Evolutionary conservation across 2,329 filamentous ascomycete genomes (phyloP).

Genomic region (Fusarium keratoplasticum): DNA sequence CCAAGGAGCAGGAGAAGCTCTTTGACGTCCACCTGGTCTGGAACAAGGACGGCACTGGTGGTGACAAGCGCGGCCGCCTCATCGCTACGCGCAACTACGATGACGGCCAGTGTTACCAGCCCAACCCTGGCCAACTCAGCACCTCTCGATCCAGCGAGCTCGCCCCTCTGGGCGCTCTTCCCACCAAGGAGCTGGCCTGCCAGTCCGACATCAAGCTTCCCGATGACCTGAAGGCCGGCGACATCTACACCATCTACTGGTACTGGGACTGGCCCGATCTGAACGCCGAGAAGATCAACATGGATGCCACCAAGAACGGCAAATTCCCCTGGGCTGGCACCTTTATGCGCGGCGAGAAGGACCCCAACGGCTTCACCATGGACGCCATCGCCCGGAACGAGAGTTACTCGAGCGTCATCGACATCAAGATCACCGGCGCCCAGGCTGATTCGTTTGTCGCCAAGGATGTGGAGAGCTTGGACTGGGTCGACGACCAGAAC

Average conservation of each 20-base stretch:
- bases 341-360: slow-evolving; percentile 53
- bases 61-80: slow-evolving; percentile 80
- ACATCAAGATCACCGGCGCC: slow-evolving; percentile 52
- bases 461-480: slow-evolving; percentile 38
- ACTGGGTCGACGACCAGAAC: slow-evolving; percentile 53
- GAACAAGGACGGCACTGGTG: slow-evolving; percentile 84
- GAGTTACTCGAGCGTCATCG: slow-evolving; percentile 56
- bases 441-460: slow-evolving; percentile 37
- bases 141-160: slow-evolving; percentile 67
- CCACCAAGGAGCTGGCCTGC: slow-evolving; percentile 76
- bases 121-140: slow-evolving; percentile 71
- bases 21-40: slow-evolving; percentile 79
- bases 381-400: slow-evolving; percentile 52
- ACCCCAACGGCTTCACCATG: slow-evolving; percentile 52
- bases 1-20: slow-evolving; percentile 61
- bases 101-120: slow-evolving; percentile 90
- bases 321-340: slow-evolving; percentile 57
- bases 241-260: slow-evolving; percentile 89
- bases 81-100: slow-evolving; percentile 86
- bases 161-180: slow-evolving; percentile 63
- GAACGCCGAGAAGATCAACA: slow-evolving; percentile 55
- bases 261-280: slow-evolving; percentile 92
- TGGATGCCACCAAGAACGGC: slow-evolving; percentile 53
- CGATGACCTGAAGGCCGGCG: slow-evolving; percentile 67
- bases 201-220: slow-evolving; percentile 86